These are phyloP conservation scores for Apiospora hydei DNA, from an alignment of 2,329 filamentous ascomycete genomes.

Conservation along the genomic window DNA sequence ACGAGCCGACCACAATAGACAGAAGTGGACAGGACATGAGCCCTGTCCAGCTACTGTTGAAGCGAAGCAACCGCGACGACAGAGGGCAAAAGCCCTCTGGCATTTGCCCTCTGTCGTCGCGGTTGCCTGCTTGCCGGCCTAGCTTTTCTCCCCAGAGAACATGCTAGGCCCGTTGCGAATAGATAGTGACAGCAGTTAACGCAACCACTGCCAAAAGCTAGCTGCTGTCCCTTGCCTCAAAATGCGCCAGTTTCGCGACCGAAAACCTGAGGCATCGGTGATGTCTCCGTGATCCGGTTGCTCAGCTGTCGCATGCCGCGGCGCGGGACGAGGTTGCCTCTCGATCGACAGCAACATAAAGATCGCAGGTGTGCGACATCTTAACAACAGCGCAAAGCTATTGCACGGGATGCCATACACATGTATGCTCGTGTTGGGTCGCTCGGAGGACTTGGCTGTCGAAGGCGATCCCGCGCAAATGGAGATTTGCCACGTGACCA, in stretches of 20 bases:
- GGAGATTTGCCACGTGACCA: neutral
- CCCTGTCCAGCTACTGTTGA: neutral
- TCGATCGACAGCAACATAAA: neutral
- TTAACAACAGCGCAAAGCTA: neutral
- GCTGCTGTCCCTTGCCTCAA: neutral
- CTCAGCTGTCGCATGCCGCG: neutral
- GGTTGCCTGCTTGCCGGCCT: neutral
- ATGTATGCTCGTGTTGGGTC: neutral
- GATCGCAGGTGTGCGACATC: neutral
- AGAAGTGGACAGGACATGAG: neutral
- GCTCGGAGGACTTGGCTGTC: neutral
- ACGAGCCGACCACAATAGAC: neutral
- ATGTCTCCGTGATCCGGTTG: neutral
- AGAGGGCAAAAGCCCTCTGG: neutral
- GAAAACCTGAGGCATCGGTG: neutral
- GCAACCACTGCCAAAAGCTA: neutral
- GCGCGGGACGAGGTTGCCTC: neutral
- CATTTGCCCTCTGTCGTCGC: neutral
- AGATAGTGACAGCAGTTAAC: neutral
- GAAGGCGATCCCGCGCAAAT: neutral
- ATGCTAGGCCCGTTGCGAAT: neutral
- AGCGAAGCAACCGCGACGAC: neutral
- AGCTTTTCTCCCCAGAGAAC: neutral
- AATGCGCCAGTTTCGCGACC: neutral
- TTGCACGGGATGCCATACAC: neutral